phyloP scores from a whole-genome alignment of 2,329 filamentous ascomycete genomes.

The Macrophomina tecta region DNA sequence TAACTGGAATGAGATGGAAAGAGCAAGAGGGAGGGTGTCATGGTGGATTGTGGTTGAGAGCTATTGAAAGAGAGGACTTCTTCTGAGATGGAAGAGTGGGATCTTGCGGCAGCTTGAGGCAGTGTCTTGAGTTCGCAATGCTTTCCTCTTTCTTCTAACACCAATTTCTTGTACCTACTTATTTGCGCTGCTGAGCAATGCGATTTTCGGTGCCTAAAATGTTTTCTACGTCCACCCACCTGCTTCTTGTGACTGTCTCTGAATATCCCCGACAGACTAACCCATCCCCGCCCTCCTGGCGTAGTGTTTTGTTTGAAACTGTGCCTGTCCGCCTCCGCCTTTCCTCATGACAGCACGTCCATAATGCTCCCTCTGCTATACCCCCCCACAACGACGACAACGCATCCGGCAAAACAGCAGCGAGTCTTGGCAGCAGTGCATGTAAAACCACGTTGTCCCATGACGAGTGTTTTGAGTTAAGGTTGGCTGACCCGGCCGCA shows the following conservation, averaged over 20 bases:
- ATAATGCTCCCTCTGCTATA: too few species aligned
- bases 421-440: too few species aligned
- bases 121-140: not conserved
- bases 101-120: conserved; percentile 1
- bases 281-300: too few species aligned
- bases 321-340: too few species aligned
- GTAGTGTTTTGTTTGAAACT: too few species aligned
- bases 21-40: not conserved
- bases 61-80: conserved; percentile 1
- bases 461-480: conserved; percentile 22
- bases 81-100: not conserved
- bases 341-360: too few species aligned
- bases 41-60: conserved; percentile 1
- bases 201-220: conserved; percentile 16
- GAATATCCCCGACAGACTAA: not conserved
- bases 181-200: conserved; percentile 20
- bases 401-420: too few species aligned
- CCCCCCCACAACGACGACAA: too few species aligned
- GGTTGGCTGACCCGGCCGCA: not conserved
- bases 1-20: not conserved
- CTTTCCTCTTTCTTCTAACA: not conserved
- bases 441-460: not conserved
- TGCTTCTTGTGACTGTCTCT: not conserved
- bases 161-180: conserved; percentile 23
- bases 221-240: too few species aligned